Conservation (phyloP, 1,284 basidiomycete genomes). For the Ceratobasidium sp. region DNA sequence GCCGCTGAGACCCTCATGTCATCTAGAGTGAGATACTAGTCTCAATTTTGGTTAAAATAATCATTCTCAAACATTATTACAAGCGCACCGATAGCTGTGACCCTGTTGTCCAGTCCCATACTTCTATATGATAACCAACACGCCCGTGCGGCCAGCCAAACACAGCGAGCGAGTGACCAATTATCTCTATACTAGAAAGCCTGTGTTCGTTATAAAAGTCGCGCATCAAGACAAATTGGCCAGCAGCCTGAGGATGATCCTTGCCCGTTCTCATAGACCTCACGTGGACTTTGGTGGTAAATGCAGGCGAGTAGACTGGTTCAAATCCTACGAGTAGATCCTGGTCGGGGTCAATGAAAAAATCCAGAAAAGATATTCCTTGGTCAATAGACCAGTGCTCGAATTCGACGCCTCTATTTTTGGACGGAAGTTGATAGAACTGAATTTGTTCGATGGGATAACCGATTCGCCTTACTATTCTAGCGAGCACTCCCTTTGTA, state of each 20-base stretch:
- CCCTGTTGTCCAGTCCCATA: constrained; percentile 22
- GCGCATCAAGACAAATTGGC: background rate
- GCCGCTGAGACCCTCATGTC: background rate
- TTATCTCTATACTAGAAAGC: background rate
- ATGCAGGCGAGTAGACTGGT: background rate
- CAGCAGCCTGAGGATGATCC: background rate
- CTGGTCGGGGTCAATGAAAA: constrained; percentile 3
- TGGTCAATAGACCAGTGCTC: background rate
- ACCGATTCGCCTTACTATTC: background rate
- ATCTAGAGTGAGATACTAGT: background rate
- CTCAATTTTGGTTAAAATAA: background rate
- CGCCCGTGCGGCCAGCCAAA: background rate
- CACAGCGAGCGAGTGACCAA: background rate
- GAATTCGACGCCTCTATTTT: background rate
- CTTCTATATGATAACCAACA: too few species aligned
- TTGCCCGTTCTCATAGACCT: background rate
- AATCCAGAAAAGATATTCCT: background rate
- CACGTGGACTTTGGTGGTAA: background rate
- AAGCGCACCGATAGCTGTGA: background rate
- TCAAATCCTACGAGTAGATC: constrained; percentile 9
- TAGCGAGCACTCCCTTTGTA: background rate
- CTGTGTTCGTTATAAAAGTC: background rate
- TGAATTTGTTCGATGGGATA: background rate
- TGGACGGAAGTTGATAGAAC: constrained; percentile 3
- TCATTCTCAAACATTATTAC: background rate